Base-by-base conservation (phyloP, 2,329 filamentous ascomycete genomes). In the Sordariomycetes sp. region DNA sequence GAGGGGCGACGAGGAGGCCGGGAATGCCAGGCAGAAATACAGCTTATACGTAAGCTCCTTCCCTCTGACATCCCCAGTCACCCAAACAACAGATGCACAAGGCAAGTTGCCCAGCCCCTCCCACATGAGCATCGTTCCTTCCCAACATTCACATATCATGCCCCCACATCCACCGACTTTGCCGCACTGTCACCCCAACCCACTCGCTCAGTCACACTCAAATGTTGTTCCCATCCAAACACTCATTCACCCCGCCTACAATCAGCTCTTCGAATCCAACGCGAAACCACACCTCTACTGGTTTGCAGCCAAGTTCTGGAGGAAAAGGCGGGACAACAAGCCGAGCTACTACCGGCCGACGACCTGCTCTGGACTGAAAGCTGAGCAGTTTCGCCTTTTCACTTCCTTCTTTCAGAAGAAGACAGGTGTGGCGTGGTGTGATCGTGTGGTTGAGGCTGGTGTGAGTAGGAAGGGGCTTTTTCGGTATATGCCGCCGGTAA, bases 261-360 rank as follows among this genome's bases (percentile, higher is more conserved):
- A 15, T n/a, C 61, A 90, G 85, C 74, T 91, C 55, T 88, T 82
- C 70, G 81, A 89, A 67, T 86, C 84, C 5, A 75, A 81, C 59
- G 71, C 76, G 12, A 69, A 70, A 15, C 85, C 85, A 0, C 73
- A 72, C 59, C 76, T 79, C 0, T 90, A 89, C 69, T 78, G 76
- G 61, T 79, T 81, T 52, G 79, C 79, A 8, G 76, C 75, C 53
- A 80, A 79, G 57, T 74, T 72, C 61, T 74, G 72, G 62, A 72
- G 73, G 56, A 71, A 69, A 57, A 72, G 68, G 7, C 67, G 68
- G 7, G 69, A 70, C 59, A 64, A 61, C 6, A 65, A 69, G 20
- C 65, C 72, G 7, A 66, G 62, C 2, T 70, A 70, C 39, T 62
- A 73, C 59, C 69, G 72, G 0, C 70, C 74, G 0, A 75, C 70